Evolutionary conservation across 768 basidiomycete species (phyloP), one percentile per base, ranked within the genome.

Genomic region (Lanmaoa rubissima): DNA sequence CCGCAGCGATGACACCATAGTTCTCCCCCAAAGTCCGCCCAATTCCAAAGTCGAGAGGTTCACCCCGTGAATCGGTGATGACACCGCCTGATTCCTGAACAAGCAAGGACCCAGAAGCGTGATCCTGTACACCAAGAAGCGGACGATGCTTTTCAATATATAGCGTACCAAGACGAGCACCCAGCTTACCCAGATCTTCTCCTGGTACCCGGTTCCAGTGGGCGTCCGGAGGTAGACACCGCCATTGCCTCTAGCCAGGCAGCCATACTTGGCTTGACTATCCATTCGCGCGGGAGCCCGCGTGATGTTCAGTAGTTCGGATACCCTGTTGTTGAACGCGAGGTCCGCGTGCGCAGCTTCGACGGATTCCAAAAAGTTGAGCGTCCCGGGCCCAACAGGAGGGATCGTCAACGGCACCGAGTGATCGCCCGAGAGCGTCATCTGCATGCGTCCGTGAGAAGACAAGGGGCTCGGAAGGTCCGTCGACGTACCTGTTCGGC

Each of bases 321-420:
- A 85, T 36, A 98, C 87, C 21, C 79, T 79, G 35, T 83, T 83
- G 66, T 89, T 94, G 72, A 93, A 88, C 3, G 85, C 83, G 58
- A 94, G 91, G n/a, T 93, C 90, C 1, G 92, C 88, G 69, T 99
- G 97, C 0, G 86, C 88, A 4, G 90, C 84, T 68, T 99, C 96
- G 43, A 96, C 90, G 4, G 91, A 94, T 75, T 98, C 94, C 60
- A 98, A 84, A 73, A 94, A 86, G 58, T 79, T 80, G 48, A 93
- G 75, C 13, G 72, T 71, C 11, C 76, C 73, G 3, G 77, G 73
- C 12, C 78, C 69, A 48, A 82, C 44, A 4, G 51, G 42, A 12
- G 68, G 64, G 60, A 92, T 89, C 28, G 53, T 65, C 41, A 93
- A 73, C 9, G 78, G 74, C 7, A 70, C 74, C 21, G 83, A 78